Percentiles rank a stretch among this genome's conserved stretches.
These are phyloP conservation scores for Chlorociboria aeruginascens DNA, from an alignment of 495 filamentous ascomycete species.

Conservation along the genomic window DNA sequence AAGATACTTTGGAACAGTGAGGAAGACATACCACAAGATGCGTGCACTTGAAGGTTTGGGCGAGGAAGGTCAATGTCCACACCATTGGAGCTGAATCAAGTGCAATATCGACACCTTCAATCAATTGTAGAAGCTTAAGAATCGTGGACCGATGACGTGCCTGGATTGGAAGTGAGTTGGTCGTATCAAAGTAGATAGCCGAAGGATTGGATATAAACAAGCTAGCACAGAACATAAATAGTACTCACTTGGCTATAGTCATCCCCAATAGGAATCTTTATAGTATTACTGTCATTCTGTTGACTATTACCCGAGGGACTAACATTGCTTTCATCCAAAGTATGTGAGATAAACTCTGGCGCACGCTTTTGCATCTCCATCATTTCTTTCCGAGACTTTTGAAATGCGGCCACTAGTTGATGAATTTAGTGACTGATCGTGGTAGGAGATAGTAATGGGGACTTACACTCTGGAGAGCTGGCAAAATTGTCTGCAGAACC, in stretches of 20 bases:
- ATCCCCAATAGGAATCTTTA: too few species aligned
- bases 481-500: too few species aligned
- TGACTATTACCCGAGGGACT: too few species aligned
- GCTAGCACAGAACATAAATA: background rate
- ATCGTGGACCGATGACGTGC: constrained; percentile 36
- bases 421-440: background rate
- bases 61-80: constrained; percentile 40
- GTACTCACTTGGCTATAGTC: too few species aligned
- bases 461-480: too few species aligned
- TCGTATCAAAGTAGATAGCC: constrained; percentile 8
- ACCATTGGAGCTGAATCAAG: constrained; percentile 41
- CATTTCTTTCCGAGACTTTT: too few species aligned
- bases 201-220: background rate
- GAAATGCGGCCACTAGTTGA: background rate
- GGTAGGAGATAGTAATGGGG: too few species aligned
- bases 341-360: too few species aligned
- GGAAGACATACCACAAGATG: constrained; percentile 6
- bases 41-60: constrained; percentile 33
- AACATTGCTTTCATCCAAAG: too few species aligned
- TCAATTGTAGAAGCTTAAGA: constrained; percentile 30
- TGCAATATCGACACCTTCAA: constrained; percentile 26
- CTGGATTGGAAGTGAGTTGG: constrained; percentile 29
- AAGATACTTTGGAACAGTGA: background rate
- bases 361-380: too few species aligned
- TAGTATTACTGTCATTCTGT: too few species aligned